A percentile compares a stretch with the other conserved stretches of the same genome.
Conservation (phyloP, 1,284 basidiomycete genomes). For the Polyporus tsugae region DNA sequence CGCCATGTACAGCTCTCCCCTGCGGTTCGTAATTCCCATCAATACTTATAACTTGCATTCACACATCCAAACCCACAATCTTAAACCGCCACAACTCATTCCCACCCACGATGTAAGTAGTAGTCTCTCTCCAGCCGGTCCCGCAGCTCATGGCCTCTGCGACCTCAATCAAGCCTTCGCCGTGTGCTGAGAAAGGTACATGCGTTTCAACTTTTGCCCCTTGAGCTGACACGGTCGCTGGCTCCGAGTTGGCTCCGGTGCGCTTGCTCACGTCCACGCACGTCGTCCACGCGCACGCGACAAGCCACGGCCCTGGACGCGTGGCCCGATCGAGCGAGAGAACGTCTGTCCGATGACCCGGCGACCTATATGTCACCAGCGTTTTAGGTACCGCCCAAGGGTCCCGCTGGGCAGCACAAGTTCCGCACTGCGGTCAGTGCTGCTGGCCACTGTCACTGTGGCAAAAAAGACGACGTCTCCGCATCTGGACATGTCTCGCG, state of each 20-base stretch:
- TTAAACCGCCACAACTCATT: neutral
- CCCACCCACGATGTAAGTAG: neutral
- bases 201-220: neutral
- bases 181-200: neutral
- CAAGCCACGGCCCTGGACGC: neutral
- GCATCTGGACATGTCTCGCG: neutral
- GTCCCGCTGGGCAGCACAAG: neutral
- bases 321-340: constrained; percentile 6
- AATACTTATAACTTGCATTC: constrained; percentile 30
- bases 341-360: constrained; percentile 1
- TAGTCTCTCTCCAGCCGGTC: neutral
- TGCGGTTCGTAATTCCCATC: constrained; percentile 44
- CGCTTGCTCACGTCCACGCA: neutral
- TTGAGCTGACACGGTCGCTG: neutral
- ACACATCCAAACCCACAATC: constrained; percentile 13
- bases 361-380: neutral
- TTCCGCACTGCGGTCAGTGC: neutral
- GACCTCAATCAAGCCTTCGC: constrained; percentile 1
- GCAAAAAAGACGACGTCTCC: neutral
- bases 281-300: neutral
- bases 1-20: constrained; percentile 41
- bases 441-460: neutral
- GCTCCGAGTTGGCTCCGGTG: constrained; percentile 6
- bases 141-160: neutral
- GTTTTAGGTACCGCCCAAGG: neutral